A percentile compares a stretch with the other conserved stretches of the same genome.
Evolutionary conservation across 2,329 filamentous ascomycete genomes (phyloP).

Genomic region (Colletotrichum cuscutae): DNA sequence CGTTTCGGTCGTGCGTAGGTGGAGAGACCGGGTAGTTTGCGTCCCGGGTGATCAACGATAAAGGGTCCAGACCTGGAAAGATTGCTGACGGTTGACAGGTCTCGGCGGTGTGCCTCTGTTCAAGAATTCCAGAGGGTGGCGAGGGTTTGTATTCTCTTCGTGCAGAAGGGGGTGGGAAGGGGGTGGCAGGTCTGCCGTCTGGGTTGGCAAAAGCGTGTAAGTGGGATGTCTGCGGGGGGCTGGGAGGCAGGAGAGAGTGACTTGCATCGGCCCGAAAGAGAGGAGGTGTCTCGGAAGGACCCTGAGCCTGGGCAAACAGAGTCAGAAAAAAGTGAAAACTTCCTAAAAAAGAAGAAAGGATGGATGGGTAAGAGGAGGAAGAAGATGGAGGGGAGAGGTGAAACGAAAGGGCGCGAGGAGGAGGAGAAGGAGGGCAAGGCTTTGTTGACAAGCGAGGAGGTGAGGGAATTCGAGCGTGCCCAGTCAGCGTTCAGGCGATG

Average conservation of each 20-base stretch:
- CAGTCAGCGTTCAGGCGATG: constrained; percentile 27
- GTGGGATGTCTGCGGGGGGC: constrained; percentile 23
- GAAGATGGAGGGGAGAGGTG: neutral
- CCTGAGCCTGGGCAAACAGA: neutral
- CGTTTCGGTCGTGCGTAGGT: neutral
- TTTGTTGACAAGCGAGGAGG: neutral
- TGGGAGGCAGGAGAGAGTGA: constrained; percentile 6
- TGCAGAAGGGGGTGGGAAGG: neutral
- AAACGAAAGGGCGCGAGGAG: neutral
- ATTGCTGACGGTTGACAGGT: neutral
- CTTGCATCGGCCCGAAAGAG: neutral
- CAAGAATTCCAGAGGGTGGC: constrained; percentile 17
- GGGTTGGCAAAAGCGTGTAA: constrained; percentile 15
- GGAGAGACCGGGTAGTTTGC: constrained; percentile 18
- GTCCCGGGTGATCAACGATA: constrained; percentile 6
- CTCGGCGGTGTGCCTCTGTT: neutral
- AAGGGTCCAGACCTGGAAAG: neutral
- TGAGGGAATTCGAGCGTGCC: constrained; percentile 12
- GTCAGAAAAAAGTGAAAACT: neutral
- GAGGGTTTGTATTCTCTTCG: neutral
- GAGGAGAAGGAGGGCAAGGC: neutral
- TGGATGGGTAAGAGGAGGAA: neutral
- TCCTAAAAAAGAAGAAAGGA: neutral
- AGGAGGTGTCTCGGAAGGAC: constrained; percentile 24
- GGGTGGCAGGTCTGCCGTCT: constrained; percentile 1